phyloP scores from a whole-genome alignment of 805 yeast genomes.

The Clavispora fructus region DNA sequence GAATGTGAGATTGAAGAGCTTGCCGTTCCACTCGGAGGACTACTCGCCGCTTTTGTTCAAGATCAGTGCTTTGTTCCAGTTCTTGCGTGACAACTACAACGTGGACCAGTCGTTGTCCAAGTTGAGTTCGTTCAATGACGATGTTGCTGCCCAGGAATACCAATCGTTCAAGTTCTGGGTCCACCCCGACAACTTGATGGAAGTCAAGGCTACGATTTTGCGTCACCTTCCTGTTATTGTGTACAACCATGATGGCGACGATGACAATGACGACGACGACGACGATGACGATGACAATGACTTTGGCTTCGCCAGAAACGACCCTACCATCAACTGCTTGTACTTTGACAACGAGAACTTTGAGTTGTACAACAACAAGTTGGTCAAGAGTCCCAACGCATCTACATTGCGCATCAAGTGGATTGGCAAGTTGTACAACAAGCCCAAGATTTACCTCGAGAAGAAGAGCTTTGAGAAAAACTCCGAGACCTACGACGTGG shows the following conservation, averaged over 20 bases:
- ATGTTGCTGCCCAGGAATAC: slow-evolving; percentile 33
- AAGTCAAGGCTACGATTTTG: slow-evolving; percentile 90
- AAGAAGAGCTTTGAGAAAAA: slow-evolving; percentile 63
- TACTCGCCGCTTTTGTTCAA: slow-evolving; percentile 86
- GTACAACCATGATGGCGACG: slow-evolving; percentile 49
- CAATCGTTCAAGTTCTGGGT: slow-evolving; percentile 88
- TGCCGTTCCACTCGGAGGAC: slow-evolving; percentile 93
- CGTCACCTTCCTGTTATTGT: slow-evolving; percentile 91
- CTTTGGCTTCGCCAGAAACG: slow-evolving; percentile 18
- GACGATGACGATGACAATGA: slow-evolving; percentile 16
- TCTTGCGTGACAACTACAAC: slow-evolving; percentile 68
- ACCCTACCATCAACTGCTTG: slow-evolving; percentile 76
- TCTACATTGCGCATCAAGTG: slow-evolving; percentile 84
- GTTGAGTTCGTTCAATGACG: slow-evolving; percentile 44
- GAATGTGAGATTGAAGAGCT: slow-evolving; percentile 77
- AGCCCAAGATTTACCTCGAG: slow-evolving; percentile 77
- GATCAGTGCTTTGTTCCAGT: slow-evolving; percentile 73
- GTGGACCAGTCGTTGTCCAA: slow-evolving; percentile 44
- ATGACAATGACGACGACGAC: slow-evolving; percentile 48
- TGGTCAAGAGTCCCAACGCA: slow-evolving; percentile 61
- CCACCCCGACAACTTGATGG: slow-evolving; percentile 96
- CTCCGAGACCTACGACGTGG: slow-evolving; percentile 49
- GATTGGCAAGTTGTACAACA: slow-evolving; percentile 77
- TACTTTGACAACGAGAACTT: slow-evolving; percentile 83
- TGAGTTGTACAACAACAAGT: slow-evolving; percentile 80